phyloP scores from a whole-genome alignment of 1,139 yeast species.

The Pichia sorboxylosa region DNA sequence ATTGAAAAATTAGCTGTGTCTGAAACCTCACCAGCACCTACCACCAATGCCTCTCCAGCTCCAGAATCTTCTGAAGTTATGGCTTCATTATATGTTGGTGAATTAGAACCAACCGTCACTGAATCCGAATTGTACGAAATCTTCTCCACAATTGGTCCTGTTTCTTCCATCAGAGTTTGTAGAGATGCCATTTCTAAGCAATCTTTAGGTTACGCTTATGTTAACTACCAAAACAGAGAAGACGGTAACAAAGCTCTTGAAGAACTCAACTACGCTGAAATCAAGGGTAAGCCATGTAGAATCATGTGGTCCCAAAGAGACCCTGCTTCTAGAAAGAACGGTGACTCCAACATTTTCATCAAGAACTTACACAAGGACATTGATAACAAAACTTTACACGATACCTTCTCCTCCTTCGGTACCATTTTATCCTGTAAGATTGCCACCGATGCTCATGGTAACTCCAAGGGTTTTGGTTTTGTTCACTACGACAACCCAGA shows the following conservation, averaged over 20 bases:
- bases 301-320: slow-evolving; percentile 99
- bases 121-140: slow-evolving; percentile 93
- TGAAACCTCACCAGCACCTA: slow-evolving; percentile 24
- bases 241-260: slow-evolving; percentile 95
- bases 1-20: slow-evolving; percentile 42
- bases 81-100: slow-evolving; percentile 95
- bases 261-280: slow-evolving; percentile 85
- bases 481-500: slow-evolving; percentile 93
- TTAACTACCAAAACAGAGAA: slow-evolving; percentile 79
- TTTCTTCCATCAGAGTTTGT: slow-evolving; percentile 94
- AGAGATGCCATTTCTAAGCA: slow-evolving; percentile 97
- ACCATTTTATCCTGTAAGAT: slow-evolving; percentile 93
- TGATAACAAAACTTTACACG: slow-evolving; percentile 97
- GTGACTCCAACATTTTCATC: slow-evolving; percentile 94
- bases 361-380: slow-evolving; percentile 97
- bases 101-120: slow-evolving; percentile 82
- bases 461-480: slow-evolving; percentile 93
- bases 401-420: slow-evolving; percentile 96
- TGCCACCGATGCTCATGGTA: slow-evolving; percentile 88
- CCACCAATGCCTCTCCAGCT: slow-evolving; percentile 24
- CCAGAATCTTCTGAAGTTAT: slow-evolving; percentile 33
- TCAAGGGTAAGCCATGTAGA: slow-evolving; percentile 97
- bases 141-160: slow-evolving; percentile 92
- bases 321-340: slow-evolving; percentile 90
- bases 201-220: slow-evolving; percentile 96